Conservation (phyloP, 169 alveolate genomes). For the Theileria luwenshuni region DNA sequence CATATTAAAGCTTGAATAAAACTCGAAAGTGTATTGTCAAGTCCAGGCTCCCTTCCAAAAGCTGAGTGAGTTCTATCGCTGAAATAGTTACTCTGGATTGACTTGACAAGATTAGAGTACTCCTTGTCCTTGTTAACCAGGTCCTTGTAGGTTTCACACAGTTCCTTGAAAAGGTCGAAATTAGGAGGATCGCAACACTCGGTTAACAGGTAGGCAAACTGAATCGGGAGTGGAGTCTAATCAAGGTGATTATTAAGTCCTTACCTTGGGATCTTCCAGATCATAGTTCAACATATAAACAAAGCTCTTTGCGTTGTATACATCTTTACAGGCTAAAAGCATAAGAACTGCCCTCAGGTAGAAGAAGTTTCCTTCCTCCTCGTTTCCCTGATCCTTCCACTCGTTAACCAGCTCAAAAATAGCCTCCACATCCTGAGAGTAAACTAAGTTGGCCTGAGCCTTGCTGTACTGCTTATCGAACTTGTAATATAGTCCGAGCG, state of each 20-base stretch:
- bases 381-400: slow-evolving; percentile 46
- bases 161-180: slow-evolving; percentile 28
- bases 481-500: slow-evolving; percentile 31
- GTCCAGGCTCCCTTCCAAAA: background rate
- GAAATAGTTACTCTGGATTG: slow-evolving; percentile 6
- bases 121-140: slow-evolving; percentile 45
- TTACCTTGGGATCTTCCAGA: slow-evolving; percentile 38
- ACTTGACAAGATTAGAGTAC: slow-evolving; percentile 28
- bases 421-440: slow-evolving; percentile 57
- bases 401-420: slow-evolving; percentile 14
- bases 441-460: slow-evolving; percentile 52
- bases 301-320: slow-evolving; percentile 45
- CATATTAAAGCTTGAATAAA: background rate
- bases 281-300: slow-evolving; percentile 50
- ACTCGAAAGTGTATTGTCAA: slow-evolving; percentile 4
- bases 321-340: slow-evolving; percentile 40
- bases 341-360: slow-evolving; percentile 52
- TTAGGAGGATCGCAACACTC: slow-evolving; percentile 53
- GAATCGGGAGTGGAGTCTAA: slow-evolving; percentile 63
- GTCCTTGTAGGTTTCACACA: slow-evolving; percentile 49
- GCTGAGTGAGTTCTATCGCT: slow-evolving; percentile 2
- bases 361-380: slow-evolving; percentile 36
- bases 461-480: slow-evolving; percentile 13
- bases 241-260: background rate
- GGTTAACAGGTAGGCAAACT: slow-evolving; percentile 50